Percentiles rank a stretch among this genome's conserved stretches.
These are phyloP conservation scores for Colletotrichum sp. DNA, from an alignment of 2,329 filamentous ascomycete genomes.

Conservation along the genomic window DNA sequence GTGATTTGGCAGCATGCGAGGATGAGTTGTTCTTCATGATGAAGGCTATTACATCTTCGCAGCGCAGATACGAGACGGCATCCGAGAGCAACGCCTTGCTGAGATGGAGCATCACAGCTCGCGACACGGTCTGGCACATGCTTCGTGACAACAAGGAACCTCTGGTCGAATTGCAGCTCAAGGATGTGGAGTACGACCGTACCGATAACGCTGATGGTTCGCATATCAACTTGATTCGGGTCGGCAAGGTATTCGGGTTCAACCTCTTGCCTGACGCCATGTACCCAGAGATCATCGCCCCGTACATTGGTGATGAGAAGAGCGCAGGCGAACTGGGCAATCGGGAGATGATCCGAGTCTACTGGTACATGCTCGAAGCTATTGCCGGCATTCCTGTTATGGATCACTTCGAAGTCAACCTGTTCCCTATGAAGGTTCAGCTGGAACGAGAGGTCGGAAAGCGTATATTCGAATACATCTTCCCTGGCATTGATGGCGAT, in stretches of 20 bases:
- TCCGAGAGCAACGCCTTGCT: constrained; percentile 80
- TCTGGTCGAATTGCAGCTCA: constrained; percentile 89
- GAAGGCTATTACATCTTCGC: constrained; percentile 98
- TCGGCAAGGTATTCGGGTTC: constrained; percentile 85
- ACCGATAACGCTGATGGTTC: constrained; percentile 98
- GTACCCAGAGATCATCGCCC: constrained; percentile 95
- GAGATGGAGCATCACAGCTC: constrained; percentile 91
- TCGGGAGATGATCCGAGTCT: constrained; percentile 87
- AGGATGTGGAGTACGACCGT: constrained; percentile 89
- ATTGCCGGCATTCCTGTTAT: constrained; percentile 97
- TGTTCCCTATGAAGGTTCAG: constrained; percentile 93
- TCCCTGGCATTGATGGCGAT: constrained; percentile 78
- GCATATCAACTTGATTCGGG: constrained; percentile 89
- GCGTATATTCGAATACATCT: constrained; percentile 95
- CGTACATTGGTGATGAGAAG: constrained; percentile 76
- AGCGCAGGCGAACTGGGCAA: constrained; percentile 58
- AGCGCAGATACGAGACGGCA: constrained; percentile 79
- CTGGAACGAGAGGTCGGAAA: constrained; percentile 92
- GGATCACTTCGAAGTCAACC: constrained; percentile 93
- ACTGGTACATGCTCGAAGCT: constrained; percentile 98
- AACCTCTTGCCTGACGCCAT: constrained; percentile 90
- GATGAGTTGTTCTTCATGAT: constrained; percentile 99
- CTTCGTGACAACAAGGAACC: constrained; percentile 87
- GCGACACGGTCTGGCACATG: constrained; percentile 97
- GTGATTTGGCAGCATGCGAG: constrained; percentile 86